A percentile compares a stretch with the other conserved stretches of the same genome.
Evolutionary conservation across 2,329 filamentous ascomycete species (phyloP).

Genomic region (Calonectria pteridis): DNA sequence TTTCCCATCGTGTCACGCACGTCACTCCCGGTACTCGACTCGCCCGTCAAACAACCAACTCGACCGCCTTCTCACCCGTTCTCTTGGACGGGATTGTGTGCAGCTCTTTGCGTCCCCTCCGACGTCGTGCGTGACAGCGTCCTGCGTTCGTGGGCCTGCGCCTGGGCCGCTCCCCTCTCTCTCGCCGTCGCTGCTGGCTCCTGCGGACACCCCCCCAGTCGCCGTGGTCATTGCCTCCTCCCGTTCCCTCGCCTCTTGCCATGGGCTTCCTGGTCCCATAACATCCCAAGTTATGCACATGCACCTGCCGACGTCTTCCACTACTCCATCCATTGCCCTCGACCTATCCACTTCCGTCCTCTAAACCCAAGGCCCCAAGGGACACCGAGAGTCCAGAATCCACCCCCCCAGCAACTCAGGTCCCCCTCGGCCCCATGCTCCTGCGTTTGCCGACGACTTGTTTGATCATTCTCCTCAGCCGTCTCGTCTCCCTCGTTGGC

Average conservation of each 20-base stretch:
- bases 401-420: conserved; percentile 24
- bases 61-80: conserved; percentile 8
- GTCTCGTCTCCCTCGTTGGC: background rate
- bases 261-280: conserved; percentile 23
- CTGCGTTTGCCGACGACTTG: conserved; percentile 22
- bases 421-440: conserved; percentile 11
- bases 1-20: conserved; percentile 27
- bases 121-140: conserved; percentile 19
- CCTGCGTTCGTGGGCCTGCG: conserved; percentile 3
- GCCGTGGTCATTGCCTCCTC: conserved; percentile 1
- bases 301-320: conserved; percentile 34
- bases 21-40: conserved; percentile 29
- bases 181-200: background rate
- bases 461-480: conserved; percentile 11
- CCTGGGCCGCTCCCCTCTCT: background rate
- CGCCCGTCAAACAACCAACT: conserved; percentile 15
- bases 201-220: conserved; percentile 7
- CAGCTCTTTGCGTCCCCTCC: background rate
- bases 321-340: conserved; percentile 35
- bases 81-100: background rate
- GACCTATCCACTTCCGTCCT: conserved; percentile 35
- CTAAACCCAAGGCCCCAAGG: conserved; percentile 19
- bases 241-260: conserved; percentile 14
- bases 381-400: conserved; percentile 32
- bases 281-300: conserved; percentile 38